phyloP scores from a whole-genome alignment of 1,284 basidiomycete species.

The Rhodotorula sp. region DNA sequence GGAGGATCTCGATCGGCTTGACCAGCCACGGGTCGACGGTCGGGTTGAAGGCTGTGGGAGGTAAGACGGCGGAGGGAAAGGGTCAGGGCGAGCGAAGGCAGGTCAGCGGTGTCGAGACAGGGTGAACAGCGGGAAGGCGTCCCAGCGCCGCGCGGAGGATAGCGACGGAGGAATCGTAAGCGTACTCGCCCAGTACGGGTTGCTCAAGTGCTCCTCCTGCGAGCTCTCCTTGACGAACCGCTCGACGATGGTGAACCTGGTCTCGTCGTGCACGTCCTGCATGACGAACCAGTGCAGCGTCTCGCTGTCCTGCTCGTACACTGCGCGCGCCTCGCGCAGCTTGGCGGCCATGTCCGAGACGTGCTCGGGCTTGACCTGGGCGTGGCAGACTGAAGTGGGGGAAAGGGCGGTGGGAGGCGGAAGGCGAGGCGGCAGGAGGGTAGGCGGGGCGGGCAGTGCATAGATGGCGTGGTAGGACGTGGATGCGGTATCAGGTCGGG shows the following conservation, averaged over 20 bases:
- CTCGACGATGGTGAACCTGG: constrained; percentile 28
- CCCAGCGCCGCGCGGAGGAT: background rate
- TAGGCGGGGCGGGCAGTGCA: background rate
- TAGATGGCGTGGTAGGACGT: no score
- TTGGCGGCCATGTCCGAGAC: constrained; percentile 13
- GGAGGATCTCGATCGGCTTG: constrained; percentile 18
- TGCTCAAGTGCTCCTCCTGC: constrained; percentile 25
- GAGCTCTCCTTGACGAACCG: constrained; percentile 16
- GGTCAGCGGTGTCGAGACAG: no score
- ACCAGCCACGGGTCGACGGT: constrained; percentile 29
- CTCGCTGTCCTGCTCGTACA: constrained; percentile 22
- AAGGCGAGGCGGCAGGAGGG: background rate
- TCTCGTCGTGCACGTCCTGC: constrained; percentile 21
- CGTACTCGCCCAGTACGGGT: constrained; percentile 23
- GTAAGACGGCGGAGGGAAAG: background rate
- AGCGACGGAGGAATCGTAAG: background rate
- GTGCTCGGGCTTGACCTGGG: constrained; percentile 20
- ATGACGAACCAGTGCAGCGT: constrained; percentile 18
- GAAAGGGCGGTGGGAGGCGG: background rate
- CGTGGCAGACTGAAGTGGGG: constrained; percentile 19
- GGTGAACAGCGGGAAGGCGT: background rate
- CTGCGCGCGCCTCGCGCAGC: constrained; percentile 14
- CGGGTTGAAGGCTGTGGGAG: constrained; percentile 19
- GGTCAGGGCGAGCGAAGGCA: background rate
- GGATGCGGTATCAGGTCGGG: no score